phyloP scores from a whole-genome alignment of 306 rosid genomes.

The Lotus japonicus region DNA sequence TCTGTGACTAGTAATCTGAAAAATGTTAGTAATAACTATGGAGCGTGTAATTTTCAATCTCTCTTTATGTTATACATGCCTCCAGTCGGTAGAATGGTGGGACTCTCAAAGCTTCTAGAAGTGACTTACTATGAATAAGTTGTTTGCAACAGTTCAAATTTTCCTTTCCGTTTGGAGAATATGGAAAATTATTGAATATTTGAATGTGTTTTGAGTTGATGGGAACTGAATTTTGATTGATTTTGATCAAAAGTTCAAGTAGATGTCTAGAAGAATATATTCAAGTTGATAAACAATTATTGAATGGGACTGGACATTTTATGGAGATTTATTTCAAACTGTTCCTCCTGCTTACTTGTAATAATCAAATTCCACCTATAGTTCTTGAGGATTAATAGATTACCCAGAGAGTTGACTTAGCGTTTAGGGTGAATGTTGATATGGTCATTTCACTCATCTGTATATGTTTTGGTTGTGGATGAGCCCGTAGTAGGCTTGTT shows the following conservation, averaged over 20 bases:
- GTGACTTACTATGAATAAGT: conserved; percentile 5
- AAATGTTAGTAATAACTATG: conserved; percentile 23
- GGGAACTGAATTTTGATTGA: neutral
- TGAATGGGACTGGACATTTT: neutral
- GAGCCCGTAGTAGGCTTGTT: conserved; percentile 2
- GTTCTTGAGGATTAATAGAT: neutral
- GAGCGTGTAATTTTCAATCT: conserved; percentile 30
- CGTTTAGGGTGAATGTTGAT: neutral
- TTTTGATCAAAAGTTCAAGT: neutral
- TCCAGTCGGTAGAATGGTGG: conserved; percentile 18
- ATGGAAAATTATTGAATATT: conserved; percentile 3
- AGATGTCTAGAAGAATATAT: neutral
- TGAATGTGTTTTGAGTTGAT: neutral
- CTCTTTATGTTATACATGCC: conserved; percentile 24
- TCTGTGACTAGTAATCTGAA: conserved; percentile 33
- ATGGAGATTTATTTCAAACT: neutral
- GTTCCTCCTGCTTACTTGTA: neutral
- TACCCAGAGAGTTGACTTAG: neutral
- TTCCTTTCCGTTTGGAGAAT: neutral
- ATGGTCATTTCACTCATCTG: neutral
- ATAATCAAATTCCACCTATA: neutral
- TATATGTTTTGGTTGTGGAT: conserved; percentile 8
- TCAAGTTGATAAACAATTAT: neutral
- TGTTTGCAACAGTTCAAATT: neutral
- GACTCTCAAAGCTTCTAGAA: neutral